Evolutionary conservation across 371 early-diverging fungal species (phyloP), one percentile per base, ranked within the genome.

Genomic region (Gilbertella persicaria): DNA sequence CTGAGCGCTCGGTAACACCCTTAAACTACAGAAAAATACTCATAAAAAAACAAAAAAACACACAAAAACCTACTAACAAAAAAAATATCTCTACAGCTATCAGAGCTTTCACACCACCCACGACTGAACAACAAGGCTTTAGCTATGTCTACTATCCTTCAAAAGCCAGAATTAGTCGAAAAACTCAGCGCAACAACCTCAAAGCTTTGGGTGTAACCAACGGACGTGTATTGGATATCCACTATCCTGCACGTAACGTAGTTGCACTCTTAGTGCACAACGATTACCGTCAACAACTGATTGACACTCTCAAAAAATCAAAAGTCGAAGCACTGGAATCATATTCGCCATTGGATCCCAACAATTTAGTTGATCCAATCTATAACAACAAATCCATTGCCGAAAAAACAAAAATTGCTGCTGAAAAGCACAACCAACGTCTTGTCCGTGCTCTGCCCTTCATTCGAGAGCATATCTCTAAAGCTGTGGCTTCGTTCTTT

Each of bases 271-370:
- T n/a, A n/a, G n/a, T n/a, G n/a, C n/a, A n/a, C n/a, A n/a, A n/a
- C n/a, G n/a, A 37, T 13, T 48, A 48, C n/a, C 17, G n/a, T n/a
- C 8, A 23, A n/a, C 37, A 48, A n/a, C 24, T 48, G 16, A 24
- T 12, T 16, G 19, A 5, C 4, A 7, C 7, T 3, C 24, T 44
- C 4, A 24, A 8, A 12, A 26, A 26, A n/a, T 4, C 16, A 12
- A 8, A 26, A 14, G 16, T 44, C 26, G 26, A 24, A 2, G 13
- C 28, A 14, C 13, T 14, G 4, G 28, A 44, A 9, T 3, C 5
- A 13, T 26, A 26, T 16, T 16, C 29, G 6, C 29, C 33, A 5
- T 3, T 14, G 14, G 19, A 21, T 45, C 19, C 45, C 2, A 23
- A 4, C 26, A 7, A 3, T 13, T 4, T 25, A 2, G 10, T 25